Evolutionary conservation across 345 rosid genomes (phyloP).

Genomic region (Viola odorata): DNA sequence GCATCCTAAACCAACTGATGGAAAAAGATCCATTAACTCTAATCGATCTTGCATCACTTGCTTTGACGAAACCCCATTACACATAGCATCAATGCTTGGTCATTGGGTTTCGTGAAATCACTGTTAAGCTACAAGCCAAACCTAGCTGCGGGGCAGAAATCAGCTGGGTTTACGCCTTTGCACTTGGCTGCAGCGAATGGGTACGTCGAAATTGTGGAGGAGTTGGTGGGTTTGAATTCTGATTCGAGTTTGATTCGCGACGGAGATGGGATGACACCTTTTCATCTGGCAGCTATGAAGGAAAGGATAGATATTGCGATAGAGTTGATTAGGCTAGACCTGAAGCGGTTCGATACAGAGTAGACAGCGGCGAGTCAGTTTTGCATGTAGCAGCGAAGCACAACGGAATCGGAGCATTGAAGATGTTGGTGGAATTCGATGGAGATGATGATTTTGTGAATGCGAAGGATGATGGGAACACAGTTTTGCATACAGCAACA

Average conservation of each 20-base stretch:
- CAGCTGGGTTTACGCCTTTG: neutral
- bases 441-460: neutral
- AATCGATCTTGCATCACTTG: too few relatives aligned
- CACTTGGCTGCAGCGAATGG: slow-evolving; percentile 7
- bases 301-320: neutral
- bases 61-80: slow-evolving; percentile 10
- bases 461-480: neutral
- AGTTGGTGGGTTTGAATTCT: neutral
- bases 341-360: neutral
- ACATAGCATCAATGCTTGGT: neutral
- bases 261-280: neutral
- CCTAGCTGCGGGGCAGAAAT: neutral
- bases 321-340: neutral
- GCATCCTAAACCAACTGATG: too few relatives aligned
- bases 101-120: neutral
- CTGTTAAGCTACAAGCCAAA: neutral
- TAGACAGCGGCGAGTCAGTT: neutral
- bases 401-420: neutral
- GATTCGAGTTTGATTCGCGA: neutral
- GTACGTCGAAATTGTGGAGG: neutral
- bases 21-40: too few relatives aligned
- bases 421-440: neutral
- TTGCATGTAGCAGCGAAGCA: neutral
- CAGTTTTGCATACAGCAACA: neutral
- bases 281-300: slow-evolving; percentile 1